Evolutionary conservation across 352 stramenopile genomes (phyloP), one percentile per base, ranked within the genome.

Genomic region (Phytopythium aichiense): DNA sequence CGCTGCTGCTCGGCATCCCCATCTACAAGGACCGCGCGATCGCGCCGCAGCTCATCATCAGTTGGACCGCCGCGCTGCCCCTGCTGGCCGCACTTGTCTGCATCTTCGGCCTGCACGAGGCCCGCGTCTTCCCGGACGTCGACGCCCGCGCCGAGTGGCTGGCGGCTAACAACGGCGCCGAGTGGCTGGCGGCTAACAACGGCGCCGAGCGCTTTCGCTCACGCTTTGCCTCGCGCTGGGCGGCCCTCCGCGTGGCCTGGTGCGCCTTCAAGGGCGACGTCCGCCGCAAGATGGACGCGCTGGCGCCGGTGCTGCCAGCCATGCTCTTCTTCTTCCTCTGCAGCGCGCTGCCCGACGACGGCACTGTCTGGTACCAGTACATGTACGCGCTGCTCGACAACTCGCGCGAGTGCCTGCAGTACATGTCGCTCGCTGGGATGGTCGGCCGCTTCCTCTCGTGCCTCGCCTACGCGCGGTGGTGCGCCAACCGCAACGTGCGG

Each of bases 291-390:
- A 65, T 71, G 42, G 60, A 68, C 30, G 70, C 85, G 28, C 71
- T 92, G 35, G 62, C 64, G 43, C 82, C 82, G 8, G 71, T 92
- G 16, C 55, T 89, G 30, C 82, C 84, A 4, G 76, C 78, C 6
- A 90, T 94, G 79, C 42, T 88, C 40, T 94, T 94, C 70, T 92
- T 94, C 69, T 91, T 87, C 43, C 66, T 94, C 30, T 94, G 76
- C 59, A 91, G 79, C 51, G 83, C 85, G 28, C 66, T 92, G 1
- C 85, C 84, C 0, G 65, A 56, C 7, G 85, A 89, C 48, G 80
- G 83, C 31, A 84, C 67, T 2, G 67, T 92, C 31, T 94, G 85
- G 85, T 92, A 91, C 64, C 85, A 94, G 71, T 94, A 94, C 73
- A 87, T 72, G 60, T 92, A 74, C 61, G 76, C 70, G 50, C 64